phyloP scores from a whole-genome alignment of 805 yeast species.

The Spathaspora arborariae region DNA sequence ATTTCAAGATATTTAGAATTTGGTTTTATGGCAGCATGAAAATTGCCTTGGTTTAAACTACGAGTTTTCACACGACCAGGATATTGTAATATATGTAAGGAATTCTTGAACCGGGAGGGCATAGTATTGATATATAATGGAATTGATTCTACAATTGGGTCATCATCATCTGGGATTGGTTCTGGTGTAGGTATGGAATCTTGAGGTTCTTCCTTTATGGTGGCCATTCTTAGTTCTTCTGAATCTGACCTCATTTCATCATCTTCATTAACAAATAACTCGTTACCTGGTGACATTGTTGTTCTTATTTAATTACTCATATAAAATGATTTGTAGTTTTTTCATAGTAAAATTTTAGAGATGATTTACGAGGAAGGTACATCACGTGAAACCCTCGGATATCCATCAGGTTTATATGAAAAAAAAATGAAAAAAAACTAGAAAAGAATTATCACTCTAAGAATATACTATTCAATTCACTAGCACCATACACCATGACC shows the following conservation, averaged over 20 bases:
- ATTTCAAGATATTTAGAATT: conserved; percentile 65
- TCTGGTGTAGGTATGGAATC: not conserved
- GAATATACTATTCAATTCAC: no score
- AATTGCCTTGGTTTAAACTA: conserved; percentile 30
- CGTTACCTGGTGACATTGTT: conserved; percentile 1
- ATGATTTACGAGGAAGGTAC: no score
- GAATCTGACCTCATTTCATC: conserved; percentile 11
- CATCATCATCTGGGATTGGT: conserved; percentile 19
- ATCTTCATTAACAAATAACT: conserved; percentile 23
- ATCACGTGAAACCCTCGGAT: no score
- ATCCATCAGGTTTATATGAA: no score
- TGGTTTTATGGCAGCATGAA: conserved; percentile 55
- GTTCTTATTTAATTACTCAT: no score
- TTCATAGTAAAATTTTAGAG: no score
- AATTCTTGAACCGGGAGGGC: conserved; percentile 19
- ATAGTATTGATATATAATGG: conserved; percentile 29
- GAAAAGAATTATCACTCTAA: no score
- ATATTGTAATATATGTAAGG: conserved; percentile 38
- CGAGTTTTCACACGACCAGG: conserved; percentile 53
- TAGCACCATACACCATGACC: no score
- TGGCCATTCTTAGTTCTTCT: conserved; percentile 8
- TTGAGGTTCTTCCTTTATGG: conserved; percentile 4
- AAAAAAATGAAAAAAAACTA: no score
- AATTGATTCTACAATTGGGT: conserved; percentile 38
- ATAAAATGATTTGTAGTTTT: no score